phyloP scores from a whole-genome alignment of 1,284 basidiomycete species.

The Trichosporon sp. region DNA sequence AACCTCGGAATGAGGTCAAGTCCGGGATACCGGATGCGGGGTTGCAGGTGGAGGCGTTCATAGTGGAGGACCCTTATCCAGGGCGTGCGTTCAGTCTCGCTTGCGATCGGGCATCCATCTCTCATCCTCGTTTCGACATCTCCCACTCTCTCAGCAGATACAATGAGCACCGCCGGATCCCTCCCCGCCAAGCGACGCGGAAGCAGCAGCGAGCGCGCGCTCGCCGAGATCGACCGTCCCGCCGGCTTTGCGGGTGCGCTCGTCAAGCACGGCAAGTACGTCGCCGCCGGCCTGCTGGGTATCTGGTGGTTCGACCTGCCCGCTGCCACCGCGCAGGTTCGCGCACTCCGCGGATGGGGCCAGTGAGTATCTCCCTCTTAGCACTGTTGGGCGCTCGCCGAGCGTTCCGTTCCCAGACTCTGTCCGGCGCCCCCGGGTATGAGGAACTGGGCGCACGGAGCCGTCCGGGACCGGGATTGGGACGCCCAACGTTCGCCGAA shows the following conservation, averaged over 20 bases:
- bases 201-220: conserved; percentile 11
- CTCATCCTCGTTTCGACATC: conserved; percentile 8
- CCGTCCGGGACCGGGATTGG: background rate
- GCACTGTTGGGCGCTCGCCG: no score
- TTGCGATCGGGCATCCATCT: conserved; percentile 13
- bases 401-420: background rate
- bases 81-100: background rate
- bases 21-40: background rate
- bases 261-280: conserved; percentile 55
- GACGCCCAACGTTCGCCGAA: background rate
- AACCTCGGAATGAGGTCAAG: background rate
- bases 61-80: background rate
- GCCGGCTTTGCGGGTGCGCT: conserved; percentile 19
- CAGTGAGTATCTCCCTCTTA: conserved; percentile 21
- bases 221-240: conserved; percentile 19
- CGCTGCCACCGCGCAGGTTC: conserved; percentile 32
- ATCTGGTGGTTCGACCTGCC: conserved; percentile 49
- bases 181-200: background rate
- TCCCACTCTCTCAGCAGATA: background rate
- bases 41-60: background rate
- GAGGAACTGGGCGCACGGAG: background rate
- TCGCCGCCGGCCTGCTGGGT: conserved; percentile 44
- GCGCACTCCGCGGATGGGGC: conserved; percentile 36
- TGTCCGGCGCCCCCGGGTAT: background rate
- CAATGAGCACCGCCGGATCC: background rate